Base-by-base conservation (phyloP, 345 rosid genomes). In the Boechera divaricarpa region DNA sequence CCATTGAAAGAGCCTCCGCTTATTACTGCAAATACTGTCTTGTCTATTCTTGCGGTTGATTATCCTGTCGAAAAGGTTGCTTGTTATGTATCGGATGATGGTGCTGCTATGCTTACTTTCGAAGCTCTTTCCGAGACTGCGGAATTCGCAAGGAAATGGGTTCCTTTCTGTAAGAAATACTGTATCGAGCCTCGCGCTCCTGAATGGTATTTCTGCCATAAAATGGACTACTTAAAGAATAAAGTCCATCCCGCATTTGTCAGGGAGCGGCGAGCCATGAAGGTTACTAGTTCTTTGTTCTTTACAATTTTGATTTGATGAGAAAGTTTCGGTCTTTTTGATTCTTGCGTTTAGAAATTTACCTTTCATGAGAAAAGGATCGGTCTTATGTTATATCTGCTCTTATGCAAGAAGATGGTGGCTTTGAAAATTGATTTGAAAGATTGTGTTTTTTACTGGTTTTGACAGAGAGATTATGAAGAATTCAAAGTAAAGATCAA, bases 31-130 rank as follows among this genome's bases (percentile, higher is more conserved):
- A 95, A 95, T 82, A 95, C 99, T 1, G 98, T 95, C 61, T 88
- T 95, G 63, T 95, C 99, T 13, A 93, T 95, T 79, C 98, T 95
- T 33, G 94, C 99, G 0, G 99, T 93, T 76, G 99, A 95, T 80
- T 95, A 95, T 85, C 99, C 99, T 0, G 90, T 90, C 9, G 99
- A 95, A 76, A 89, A 86, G 70, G 96, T 95, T 69, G 88, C 97
- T 70, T 95, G 99, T 77, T 95, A 95, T 78, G 99, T 95, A 47
- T 92, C 99, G 12, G 99, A 95, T 73, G 99, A 95, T 79, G 99
- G 99, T 82, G 99, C 99, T 72, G 98, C 99, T 21, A 95, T 95
- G 99, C 99, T 95, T 73, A 95, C 99, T 21, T 95, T 95, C 57
- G 98, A 95, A 82, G 98, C 99, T 52, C 98, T 95, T 24, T 95